These are phyloP conservation scores for Neofusicoccum kwambonambiense DNA, from an alignment of 2,329 filamentous ascomycete species.

Conservation along the genomic window DNA sequence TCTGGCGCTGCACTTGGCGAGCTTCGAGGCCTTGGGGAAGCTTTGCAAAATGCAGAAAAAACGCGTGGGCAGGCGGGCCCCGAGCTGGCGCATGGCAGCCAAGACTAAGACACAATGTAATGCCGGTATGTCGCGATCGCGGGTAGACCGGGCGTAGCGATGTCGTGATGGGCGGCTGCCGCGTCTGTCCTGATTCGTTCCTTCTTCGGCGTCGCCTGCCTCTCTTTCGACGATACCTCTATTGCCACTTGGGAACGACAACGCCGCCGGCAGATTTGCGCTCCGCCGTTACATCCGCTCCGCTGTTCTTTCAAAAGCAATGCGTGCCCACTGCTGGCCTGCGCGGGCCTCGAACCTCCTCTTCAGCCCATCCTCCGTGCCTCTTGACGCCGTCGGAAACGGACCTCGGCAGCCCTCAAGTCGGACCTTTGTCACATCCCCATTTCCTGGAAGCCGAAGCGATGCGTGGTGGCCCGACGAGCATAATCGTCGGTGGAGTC, in stretches of 20 bases:
- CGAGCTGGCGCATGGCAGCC: not conserved
- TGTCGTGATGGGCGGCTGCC: not conserved
- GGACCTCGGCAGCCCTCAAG: no score
- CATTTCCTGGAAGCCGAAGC: no score
- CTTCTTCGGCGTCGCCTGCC: not conserved
- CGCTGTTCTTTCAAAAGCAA: not conserved
- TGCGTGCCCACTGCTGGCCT: not conserved
- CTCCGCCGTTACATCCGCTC: not conserved
- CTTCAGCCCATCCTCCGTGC: not conserved
- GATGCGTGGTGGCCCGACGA: no score
- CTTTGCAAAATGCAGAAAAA: not conserved
- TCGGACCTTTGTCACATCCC: no score
- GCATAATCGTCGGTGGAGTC: no score
- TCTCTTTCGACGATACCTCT: no score
- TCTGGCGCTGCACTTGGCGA: not conserved
- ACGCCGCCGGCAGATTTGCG: not conserved
- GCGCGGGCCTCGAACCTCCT: not conserved
- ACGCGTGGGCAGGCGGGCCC: no score
- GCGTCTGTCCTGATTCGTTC: not conserved
- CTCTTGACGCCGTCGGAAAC: no score
- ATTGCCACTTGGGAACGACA: no score
- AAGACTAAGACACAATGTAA: constrained; percentile 10
- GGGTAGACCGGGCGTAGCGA: not conserved
- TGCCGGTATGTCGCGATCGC: constrained; percentile 19
- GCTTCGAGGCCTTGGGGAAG: constrained; percentile 4